These are phyloP conservation scores for Phaeophleospora eucalypticola DNA, from an alignment of 2,329 filamentous ascomycete genomes.

Conservation along the genomic window DNA sequence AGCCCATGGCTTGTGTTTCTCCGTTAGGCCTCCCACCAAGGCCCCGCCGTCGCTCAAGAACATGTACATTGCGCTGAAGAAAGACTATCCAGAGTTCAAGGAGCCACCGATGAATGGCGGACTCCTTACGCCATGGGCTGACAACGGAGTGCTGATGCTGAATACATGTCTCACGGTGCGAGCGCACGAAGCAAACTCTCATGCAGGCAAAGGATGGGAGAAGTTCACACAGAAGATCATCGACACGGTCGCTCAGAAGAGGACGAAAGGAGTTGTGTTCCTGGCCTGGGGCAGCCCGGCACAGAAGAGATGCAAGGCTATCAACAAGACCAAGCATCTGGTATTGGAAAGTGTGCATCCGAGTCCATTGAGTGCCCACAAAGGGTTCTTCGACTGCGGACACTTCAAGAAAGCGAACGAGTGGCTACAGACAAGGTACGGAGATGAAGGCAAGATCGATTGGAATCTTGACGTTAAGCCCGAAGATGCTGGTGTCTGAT, in stretches of 20 bases:
- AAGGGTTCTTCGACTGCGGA: conserved; percentile 67
- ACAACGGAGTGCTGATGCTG: conserved; percentile 84
- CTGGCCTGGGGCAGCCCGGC: conserved; percentile 90
- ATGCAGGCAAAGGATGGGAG: conserved; percentile 88
- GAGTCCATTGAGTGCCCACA: conserved; percentile 79
- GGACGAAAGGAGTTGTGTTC: conserved; percentile 82
- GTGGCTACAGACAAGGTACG: conserved; percentile 78
- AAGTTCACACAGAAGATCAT: conserved; percentile 87
- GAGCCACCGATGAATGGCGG: conserved; percentile 74
- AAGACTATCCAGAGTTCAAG: conserved; percentile 77
- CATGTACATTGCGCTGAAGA: conserved; percentile 84
- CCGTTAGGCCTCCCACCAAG: conserved; percentile 79
- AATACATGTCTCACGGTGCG: conserved; percentile 95
- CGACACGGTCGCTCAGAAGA: conserved; percentile 73
- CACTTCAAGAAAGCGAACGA: conserved; percentile 81
- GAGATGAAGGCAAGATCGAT: conserved; percentile 73
- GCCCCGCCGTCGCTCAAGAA: conserved; percentile 89
- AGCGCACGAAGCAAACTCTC: conserved; percentile 80
- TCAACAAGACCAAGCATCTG: conserved; percentile 70
- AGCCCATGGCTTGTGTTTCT: conserved; percentile 94
- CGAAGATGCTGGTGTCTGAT: conserved; percentile 38
- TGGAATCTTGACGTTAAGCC: conserved; percentile 60
- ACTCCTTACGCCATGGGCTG: conserved; percentile 87
- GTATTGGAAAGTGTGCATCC: conserved; percentile 87
- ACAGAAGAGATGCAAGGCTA: conserved; percentile 68